Percentiles rank a stretch among this genome's conserved stretches.
Evolutionary conservation across 1,139 yeast genomes (phyloP).

Genomic region (Blastobotrys raffinosifermentans): DNA sequence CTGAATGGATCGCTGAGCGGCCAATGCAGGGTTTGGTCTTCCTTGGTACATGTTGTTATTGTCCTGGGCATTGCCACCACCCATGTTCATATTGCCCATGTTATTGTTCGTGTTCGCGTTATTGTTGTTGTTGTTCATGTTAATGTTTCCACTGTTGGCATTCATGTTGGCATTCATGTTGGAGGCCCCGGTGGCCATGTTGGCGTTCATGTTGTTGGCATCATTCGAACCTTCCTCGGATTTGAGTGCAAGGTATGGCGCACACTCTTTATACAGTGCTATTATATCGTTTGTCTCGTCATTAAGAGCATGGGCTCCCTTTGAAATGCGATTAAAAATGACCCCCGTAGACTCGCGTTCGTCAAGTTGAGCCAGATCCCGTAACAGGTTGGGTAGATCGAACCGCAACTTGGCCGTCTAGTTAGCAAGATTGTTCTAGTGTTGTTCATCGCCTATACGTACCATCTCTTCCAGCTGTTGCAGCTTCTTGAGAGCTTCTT

Average conservation of each 20-base stretch:
- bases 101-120: slow-evolving; percentile 5
- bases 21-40: no score
- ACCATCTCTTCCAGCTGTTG: slow-evolving; percentile 17
- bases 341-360: slow-evolving; percentile 17
- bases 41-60: no score
- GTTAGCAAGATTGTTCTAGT: not conserved
- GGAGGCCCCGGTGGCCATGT: slow-evolving; percentile 7
- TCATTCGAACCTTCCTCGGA: slow-evolving; percentile 5
- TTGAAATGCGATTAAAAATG: slow-evolving; percentile 11
- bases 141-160: slow-evolving; percentile 2
- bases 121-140: slow-evolving; percentile 6
- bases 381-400: slow-evolving; percentile 20
- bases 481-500: slow-evolving; percentile 14
- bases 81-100: slow-evolving; percentile 12
- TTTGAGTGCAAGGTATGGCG: not conserved
- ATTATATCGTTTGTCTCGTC: slow-evolving; percentile 13
- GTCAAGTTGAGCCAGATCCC: slow-evolving; percentile 21
- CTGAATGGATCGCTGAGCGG: no score
- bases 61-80: slow-evolving; percentile 7
- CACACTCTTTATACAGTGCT: slow-evolving; percentile 8
- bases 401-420: slow-evolving; percentile 19
- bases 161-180: slow-evolving; percentile 4
- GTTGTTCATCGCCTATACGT: slow-evolving; percentile 3
- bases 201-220: slow-evolving; percentile 7
- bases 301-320: slow-evolving; percentile 11